Base-by-base conservation (phyloP, 768 basidiomycete species). In the Candolleomyces eurysporus region DNA sequence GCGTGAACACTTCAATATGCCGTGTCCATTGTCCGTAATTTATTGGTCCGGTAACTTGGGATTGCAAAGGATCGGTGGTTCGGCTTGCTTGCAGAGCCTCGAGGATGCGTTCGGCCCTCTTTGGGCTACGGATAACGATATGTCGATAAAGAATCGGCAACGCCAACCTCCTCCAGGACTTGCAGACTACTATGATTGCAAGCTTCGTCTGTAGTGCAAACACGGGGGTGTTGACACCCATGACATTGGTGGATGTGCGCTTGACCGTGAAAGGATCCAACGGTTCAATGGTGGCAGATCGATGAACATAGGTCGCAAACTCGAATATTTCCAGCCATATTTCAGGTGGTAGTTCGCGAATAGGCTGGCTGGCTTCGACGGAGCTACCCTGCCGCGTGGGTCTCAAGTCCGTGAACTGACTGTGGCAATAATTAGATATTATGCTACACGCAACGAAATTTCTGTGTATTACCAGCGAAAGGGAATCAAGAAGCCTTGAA, bases 291-390 rank as follows among this genome's bases (percentile, higher is more conserved):
- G 79, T 75, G 49, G 75, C 72, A 48, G 79, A 70, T 8, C 71
- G 72, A 62, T 81, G 78, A 54, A 81, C 72, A 66, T 82, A 78
- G 16, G 82, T 84, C 5, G 82, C 79, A 66, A 82, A 83, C 59
- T 82, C 77, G 68, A 85, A 84, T 42, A 85, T 85, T 63, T 84
- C 83, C 19, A 82, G 73, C 80, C 82, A 83, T 43, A 85, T 66
- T 61, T 85, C 83, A 17, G 76, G 71, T 8, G 82, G 81, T n/a
- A 83, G 70, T 52, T 76, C 70, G 40, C 73, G 73, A 16, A 66
- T 69, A n/a, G 69, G 67, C 48, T 60, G 67, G 30, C 30, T 53
- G 17, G 51, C 48, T 49, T 43, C 16, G 21, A 21, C 16, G 21
- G 22, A 26, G 26, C 26, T 26, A 26, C n/a, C 14, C 11, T 7